Conservation (phyloP, 2,329 filamentous ascomycete genomes). For the Davidsoniella virescens region DNA sequence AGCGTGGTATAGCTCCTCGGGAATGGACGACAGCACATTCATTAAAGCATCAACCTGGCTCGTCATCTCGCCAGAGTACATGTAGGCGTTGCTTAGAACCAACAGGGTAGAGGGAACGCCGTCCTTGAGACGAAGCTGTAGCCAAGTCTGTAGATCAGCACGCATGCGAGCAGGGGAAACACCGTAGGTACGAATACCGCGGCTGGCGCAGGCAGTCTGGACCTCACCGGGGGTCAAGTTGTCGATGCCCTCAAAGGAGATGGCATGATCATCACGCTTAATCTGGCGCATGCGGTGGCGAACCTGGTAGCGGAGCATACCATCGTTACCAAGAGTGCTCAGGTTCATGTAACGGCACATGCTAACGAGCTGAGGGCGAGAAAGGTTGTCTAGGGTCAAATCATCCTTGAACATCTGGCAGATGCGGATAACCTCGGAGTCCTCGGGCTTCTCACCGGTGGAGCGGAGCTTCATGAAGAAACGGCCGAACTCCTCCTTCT, state of each 20-base stretch:
- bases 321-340: conserved; percentile 91
- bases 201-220: conserved; percentile 79
- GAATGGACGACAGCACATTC: conserved; percentile 83
- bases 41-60: conserved; percentile 87
- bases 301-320: conserved; percentile 93
- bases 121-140: conserved; percentile 82
- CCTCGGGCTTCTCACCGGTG: conserved; percentile 77
- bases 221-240: conserved; percentile 85
- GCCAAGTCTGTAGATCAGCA: conserved; percentile 83
- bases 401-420: conserved; percentile 99
- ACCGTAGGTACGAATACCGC: conserved; percentile 82
- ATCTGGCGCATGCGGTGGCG: conserved; percentile 98
- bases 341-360: conserved; percentile 99
- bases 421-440: conserved; percentile 89
- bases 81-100: conserved; percentile 92
- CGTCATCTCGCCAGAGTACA: conserved; percentile 85
- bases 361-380: conserved; percentile 82
- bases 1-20: conserved; percentile 97
- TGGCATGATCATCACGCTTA: conserved; percentile 92
- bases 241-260: conserved; percentile 84
- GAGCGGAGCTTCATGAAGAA: conserved; percentile 95
- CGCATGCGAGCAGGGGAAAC: conserved; percentile 77
- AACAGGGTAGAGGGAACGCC: conserved; percentile 92
- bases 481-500: conserved; percentile 83
- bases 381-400: conserved; percentile 90